phyloP scores from a whole-genome alignment of 1,284 basidiomycete genomes.

The Cryptococcus hybrid region DNA sequence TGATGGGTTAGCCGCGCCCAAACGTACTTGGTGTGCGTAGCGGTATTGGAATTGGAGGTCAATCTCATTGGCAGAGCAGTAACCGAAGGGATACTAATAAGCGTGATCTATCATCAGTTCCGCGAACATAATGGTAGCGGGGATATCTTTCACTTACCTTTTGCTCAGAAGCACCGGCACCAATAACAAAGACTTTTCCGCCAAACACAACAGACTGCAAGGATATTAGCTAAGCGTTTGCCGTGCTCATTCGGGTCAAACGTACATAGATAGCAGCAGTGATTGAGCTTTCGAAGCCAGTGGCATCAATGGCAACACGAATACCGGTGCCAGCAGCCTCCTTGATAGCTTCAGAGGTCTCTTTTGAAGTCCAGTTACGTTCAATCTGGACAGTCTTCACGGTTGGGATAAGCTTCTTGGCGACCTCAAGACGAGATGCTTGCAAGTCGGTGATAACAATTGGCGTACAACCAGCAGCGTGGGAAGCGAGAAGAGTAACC shows the following conservation, averaged over 20 bases:
- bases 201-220: slow-evolving; percentile 51
- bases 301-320: slow-evolving; percentile 53
- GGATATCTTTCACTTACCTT: slow-evolving; percentile 21
- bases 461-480: slow-evolving; percentile 56
- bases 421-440: slow-evolving; percentile 54
- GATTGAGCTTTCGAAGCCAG: slow-evolving; percentile 83
- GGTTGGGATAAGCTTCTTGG: slow-evolving; percentile 54
- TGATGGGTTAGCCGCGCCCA: not conserved
- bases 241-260: slow-evolving; percentile 1
- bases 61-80: slow-evolving; percentile 56
- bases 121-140: not conserved
- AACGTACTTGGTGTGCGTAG: slow-evolving; percentile 49
- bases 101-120: not conserved
- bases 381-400: no score
- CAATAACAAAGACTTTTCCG: slow-evolving; percentile 56
- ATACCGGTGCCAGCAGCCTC: slow-evolving; percentile 38
- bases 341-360: slow-evolving; percentile 43
- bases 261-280: slow-evolving; percentile 72
- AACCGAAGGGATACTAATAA: slow-evolving; percentile 53
- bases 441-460: slow-evolving; percentile 58
- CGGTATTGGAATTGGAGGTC: slow-evolving; percentile 56
- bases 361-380: slow-evolving; percentile 36
- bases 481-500: slow-evolving; percentile 54
- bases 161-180: slow-evolving; percentile 54
- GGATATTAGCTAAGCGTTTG: not conserved